Conservation (phyloP, 495 filamentous ascomycete species). For the Trichoderma gamsii region DNA sequence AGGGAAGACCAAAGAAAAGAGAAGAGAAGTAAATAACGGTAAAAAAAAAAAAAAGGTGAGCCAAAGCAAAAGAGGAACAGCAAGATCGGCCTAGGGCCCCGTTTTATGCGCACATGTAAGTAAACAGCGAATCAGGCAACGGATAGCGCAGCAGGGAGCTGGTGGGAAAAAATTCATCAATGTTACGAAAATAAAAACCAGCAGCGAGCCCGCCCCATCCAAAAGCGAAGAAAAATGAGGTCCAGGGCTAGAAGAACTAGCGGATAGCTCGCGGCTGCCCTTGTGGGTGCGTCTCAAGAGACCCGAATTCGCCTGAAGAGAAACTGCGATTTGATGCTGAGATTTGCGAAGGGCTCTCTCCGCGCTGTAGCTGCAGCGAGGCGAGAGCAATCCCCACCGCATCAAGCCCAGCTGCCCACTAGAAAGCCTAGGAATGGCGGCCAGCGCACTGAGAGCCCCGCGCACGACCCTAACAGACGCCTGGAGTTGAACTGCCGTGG, state of each 20-base stretch:
- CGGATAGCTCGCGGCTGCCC: too few species aligned
- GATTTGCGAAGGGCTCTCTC: background rate
- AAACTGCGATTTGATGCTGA: too few species aligned
- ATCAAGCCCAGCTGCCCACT: background rate
- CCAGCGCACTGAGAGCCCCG: too few species aligned
- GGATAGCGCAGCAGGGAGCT: background rate
- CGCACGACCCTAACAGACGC: too few species aligned
- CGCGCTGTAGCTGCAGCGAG: background rate
- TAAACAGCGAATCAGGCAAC: background rate
- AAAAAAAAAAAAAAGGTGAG: background rate
- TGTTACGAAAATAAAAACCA: too few species aligned
- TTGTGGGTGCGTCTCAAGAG: too few species aligned
- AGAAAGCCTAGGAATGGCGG: background rate
- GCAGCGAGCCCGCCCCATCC: too few species aligned
- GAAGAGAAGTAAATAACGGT: background rate
- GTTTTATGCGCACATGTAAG: background rate
- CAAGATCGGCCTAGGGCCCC: slow-evolving; percentile 7
- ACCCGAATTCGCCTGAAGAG: too few species aligned
- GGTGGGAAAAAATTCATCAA: too few species aligned
- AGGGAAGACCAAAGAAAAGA: background rate
- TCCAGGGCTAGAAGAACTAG: too few species aligned
- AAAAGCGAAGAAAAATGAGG: too few species aligned
- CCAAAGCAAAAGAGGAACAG: background rate
- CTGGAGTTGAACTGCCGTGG: too few species aligned
- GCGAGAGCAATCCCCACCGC: background rate